Evolutionary conservation across 2,329 filamentous ascomycete species (phyloP), one percentile per base, ranked within the genome.

Genomic region (Verticillium dahliae): DNA sequence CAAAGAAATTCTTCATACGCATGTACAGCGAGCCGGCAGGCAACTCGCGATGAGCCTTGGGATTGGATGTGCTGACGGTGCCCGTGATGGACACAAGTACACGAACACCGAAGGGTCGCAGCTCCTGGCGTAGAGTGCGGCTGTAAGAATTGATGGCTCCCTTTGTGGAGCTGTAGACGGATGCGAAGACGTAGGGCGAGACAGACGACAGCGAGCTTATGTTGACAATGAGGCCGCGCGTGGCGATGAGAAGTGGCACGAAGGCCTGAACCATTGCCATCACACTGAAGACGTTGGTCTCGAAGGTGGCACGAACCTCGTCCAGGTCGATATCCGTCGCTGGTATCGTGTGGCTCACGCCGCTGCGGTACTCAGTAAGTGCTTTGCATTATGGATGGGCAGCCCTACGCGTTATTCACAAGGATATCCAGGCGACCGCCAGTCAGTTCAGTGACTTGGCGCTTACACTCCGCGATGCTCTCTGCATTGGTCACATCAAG

Each of bases 41-140:
- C 58, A 85, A 72, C 2, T 65, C 62, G 61, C 78, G 76, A 52
- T 76, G 75, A 65, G 69, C 72, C 50, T 76, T 75, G 65, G 68
- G 72, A 58, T 70, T 73, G 6, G 79, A 78, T 60, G 81, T 83
- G 52, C 72, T 72, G 13, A 85, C 81, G 2, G 81, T 83, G 31
- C 83, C 83, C 0, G 81, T 80, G 73, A 84, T 78, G 67, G 79
- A 79, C 22, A 84, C 78, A 78, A 84, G 84, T 70, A 85, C 83
- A 65, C 83, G 79, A 10, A 85, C 82, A 66, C 76, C 76, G 56
- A 84, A 80, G 1, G 82, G 83, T 56, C 75, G 74, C 50, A 86
- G 74, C 66, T 86, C 83, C 58, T 81, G 71, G 33, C 83, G 80
- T 35, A 85, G 72, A 0, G 77, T 79, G 62, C 82, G 81, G 56